These are phyloP conservation scores for Simplicillium sp. DNA, from an alignment of 2,329 filamentous ascomycete species.

Conservation along the genomic window DNA sequence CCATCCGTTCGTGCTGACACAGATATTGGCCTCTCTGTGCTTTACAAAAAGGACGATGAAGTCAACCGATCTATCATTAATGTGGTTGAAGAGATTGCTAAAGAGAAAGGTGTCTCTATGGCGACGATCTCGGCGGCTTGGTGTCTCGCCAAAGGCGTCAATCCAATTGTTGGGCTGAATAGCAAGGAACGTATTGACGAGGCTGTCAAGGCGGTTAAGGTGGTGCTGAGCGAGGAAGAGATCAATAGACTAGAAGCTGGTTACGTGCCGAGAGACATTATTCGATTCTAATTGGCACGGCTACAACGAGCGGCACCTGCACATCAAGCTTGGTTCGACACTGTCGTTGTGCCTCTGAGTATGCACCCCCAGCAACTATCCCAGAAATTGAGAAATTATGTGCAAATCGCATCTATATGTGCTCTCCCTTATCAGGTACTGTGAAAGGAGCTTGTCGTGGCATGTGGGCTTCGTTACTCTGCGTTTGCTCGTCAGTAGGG, in stretches of 20 bases:
- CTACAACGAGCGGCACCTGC: no score
- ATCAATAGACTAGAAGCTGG: slow-evolving; percentile 15
- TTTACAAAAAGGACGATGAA: slow-evolving; percentile 2
- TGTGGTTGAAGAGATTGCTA: slow-evolving; percentile 42
- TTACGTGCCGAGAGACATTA: background rate
- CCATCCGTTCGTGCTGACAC: background rate
- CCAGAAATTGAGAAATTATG: no score
- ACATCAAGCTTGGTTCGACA: no score
- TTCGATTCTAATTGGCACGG: background rate
- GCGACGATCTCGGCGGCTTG: slow-evolving; percentile 56
- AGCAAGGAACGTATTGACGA: slow-evolving; percentile 52
- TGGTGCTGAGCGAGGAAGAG: slow-evolving; percentile 47
- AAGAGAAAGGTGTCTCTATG: slow-evolving; percentile 50
- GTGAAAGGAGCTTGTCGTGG: no score
- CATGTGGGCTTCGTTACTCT: no score
- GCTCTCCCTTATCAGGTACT: no score
- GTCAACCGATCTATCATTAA: slow-evolving; percentile 18
- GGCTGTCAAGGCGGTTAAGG: slow-evolving; percentile 36
- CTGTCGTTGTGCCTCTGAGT: no score
- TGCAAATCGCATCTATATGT: no score
- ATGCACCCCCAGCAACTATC: no score
- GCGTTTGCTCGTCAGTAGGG: no score
- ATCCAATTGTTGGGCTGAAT: slow-evolving; percentile 53
- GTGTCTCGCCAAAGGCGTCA: slow-evolving; percentile 42
- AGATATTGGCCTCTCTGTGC: background rate